Evolutionary conservation across 192 early-diverging fungal genomes (phyloP).

Genomic region (Diversispora eburnea): DNA sequence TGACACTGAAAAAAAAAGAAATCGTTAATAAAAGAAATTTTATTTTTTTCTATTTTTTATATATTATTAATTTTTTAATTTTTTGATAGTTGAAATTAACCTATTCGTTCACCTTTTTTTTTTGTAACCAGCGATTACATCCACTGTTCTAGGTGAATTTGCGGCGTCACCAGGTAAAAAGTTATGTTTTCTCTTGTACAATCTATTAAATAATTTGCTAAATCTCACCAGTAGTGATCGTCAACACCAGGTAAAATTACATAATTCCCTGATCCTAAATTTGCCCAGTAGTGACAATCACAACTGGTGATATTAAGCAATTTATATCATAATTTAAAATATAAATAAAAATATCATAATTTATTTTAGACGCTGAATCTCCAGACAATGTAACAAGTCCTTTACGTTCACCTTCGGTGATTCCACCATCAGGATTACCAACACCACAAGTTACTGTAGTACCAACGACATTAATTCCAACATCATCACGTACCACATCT

Average conservation of each 20-base stretch:
- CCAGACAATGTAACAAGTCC: background rate
- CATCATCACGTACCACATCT: slow-evolving; percentile 23
- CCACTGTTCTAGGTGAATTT: slow-evolving; percentile 11
- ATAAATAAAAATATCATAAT: background rate
- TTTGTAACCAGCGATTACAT: background rate
- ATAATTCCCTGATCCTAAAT: no score
- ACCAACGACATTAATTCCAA: slow-evolving; percentile 15
- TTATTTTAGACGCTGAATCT: background rate
- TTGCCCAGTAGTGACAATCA: no score
- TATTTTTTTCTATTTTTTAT: background rate
- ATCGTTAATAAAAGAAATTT: background rate
- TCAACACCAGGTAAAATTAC: no score
- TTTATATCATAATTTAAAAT: no score
- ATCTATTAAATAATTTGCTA: background rate
- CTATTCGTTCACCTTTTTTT: background rate
- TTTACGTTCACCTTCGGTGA: slow-evolving; percentile 10
- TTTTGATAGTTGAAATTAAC: slow-evolving; percentile 1
- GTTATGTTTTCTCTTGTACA: background rate
- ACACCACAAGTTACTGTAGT: background rate
- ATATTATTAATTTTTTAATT: background rate
- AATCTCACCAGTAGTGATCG: no score
- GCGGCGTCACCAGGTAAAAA: slow-evolving; percentile 7
- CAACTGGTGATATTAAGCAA: no score
- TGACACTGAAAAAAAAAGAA: background rate
- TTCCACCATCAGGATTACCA: background rate